Evolutionary conservation across 2,329 filamentous ascomycete genomes (phyloP), one percentile per base, ranked within the genome.

Genomic region (Alternaria arborescens): DNA sequence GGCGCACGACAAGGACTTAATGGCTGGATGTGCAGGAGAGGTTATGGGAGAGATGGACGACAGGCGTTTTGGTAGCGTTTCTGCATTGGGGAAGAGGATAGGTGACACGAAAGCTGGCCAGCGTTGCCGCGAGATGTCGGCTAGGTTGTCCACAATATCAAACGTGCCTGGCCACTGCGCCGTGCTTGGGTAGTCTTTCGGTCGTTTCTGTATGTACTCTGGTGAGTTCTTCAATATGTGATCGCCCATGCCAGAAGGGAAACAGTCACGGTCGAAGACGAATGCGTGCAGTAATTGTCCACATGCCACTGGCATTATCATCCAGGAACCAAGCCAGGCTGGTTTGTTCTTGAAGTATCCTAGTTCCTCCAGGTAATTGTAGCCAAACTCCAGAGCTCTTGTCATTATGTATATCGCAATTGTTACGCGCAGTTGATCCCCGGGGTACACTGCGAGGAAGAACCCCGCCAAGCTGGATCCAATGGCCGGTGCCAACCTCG

Each of bases 91-190:
- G 78, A 96, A 97, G 59, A 97, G 86, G 41, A 93, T 94, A 1
- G 94, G 94, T 0, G 92, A 94, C 52, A 91, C 85, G 77, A 93
- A 97, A 0, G 90, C 91, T 85, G 94, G 94, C 92, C 94, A 97
- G 73, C 88, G 88, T 22, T 94, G 84, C 66, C 86, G 86, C 16
- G 93, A 92, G 82, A 97, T 94, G 68, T 91, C 86, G 4, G 89
- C 92, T 16, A 99, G 80, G 48, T 87, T 93, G 67, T 97, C 91
- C 11, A 96, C 87, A 28, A 97, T 89, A 62, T 93, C 87, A 71
- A 89, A 87, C 1, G 88, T 85, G 41, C 82, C 83, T 1, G 94
- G 95, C 94, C 94, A 98, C 32, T 83, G 82, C 26, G 92, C 81
- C 38, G 84, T 81, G 1, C 81, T 74, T 0, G 93, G 90, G 70